phyloP scores from a whole-genome alignment of 2,329 filamentous ascomycete genomes.

The Aschersonia sp. region DNA sequence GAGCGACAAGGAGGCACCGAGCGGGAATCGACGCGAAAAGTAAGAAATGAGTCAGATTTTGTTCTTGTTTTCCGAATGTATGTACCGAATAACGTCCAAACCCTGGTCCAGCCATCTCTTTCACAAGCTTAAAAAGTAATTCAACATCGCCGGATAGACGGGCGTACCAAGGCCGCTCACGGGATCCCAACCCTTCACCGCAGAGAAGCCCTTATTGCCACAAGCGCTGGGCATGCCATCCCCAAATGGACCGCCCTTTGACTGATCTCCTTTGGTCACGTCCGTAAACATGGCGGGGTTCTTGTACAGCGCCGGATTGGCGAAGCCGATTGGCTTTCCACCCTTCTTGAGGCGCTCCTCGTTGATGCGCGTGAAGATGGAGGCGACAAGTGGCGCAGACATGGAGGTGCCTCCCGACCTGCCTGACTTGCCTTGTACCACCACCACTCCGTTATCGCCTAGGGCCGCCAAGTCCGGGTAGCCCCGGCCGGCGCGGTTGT shows the following conservation, averaged over 20 bases:
- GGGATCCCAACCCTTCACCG: constrained; percentile 8
- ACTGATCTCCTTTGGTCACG: constrained; percentile 7
- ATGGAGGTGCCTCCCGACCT: constrained; percentile 6
- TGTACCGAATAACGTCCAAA: background rate
- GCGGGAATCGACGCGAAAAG: no score
- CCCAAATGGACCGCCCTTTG: constrained; percentile 6
- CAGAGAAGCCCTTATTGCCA: constrained; percentile 7
- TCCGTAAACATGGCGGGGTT: constrained; percentile 9
- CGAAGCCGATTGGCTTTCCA: constrained; percentile 23
- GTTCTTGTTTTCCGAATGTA: no score
- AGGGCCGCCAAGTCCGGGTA: no score
- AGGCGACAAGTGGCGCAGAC: constrained; percentile 7
- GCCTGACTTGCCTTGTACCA: background rate
- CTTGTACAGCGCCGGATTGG: constrained; percentile 8
- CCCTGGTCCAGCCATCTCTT: background rate
- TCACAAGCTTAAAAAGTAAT: constrained; percentile 21
- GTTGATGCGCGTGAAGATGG: constrained; percentile 9
- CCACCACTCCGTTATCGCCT: no score
- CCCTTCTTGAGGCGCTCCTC: constrained; percentile 10
- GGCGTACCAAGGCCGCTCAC: constrained; percentile 8
- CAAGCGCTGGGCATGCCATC: constrained; percentile 5
- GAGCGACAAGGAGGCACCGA: no score
- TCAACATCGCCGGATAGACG: constrained; percentile 13
- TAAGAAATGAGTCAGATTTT: no score
- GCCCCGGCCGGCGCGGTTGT: no score